Conservation (phyloP, 2,329 filamentous ascomycete species). For the Acarospora socialis region DNA sequence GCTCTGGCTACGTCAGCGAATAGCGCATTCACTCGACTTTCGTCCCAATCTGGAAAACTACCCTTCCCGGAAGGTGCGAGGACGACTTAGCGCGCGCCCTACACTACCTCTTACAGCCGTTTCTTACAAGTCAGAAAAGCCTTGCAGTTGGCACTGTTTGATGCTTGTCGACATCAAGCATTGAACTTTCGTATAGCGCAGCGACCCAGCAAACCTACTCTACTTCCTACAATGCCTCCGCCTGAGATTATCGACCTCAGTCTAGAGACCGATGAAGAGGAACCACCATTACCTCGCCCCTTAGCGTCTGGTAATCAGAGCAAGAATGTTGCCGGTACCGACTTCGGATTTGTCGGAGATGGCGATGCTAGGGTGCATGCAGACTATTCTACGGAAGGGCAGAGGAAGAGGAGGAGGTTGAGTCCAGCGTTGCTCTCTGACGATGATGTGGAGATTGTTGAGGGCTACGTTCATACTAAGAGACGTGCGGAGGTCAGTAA, state of each 20-base stretch:
- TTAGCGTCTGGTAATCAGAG: too few species aligned
- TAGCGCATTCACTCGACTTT: too few species aligned
- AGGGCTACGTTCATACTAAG: too few species aligned
- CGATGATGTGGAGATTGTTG: too few species aligned
- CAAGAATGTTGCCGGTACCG: too few species aligned
- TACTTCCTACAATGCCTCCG: not conserved
- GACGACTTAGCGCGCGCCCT: not conserved
- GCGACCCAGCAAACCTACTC: not conserved
- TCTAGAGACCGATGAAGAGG: constrained; percentile 5
- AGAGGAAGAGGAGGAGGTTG: constrained; percentile 1
- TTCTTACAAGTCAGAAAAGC: not conserved
- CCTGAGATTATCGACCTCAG: constrained; percentile 3
- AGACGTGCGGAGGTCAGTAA: too few species aligned
- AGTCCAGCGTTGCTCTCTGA: not conserved
- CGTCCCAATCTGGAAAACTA: too few species aligned
- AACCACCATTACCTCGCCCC: too few species aligned
- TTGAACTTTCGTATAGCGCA: not conserved
- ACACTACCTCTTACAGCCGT: not conserved
- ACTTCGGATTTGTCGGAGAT: not conserved
- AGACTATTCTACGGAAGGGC: not conserved
- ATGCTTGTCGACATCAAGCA: not conserved
- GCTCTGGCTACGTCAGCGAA: too few species aligned
- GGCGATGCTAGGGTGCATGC: not conserved
- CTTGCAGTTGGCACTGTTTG: not conserved
- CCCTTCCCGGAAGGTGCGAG: too few species aligned